Conservation (phyloP, 352 stramenopile genomes). For the Halophytophthora batemanensis region DNA sequence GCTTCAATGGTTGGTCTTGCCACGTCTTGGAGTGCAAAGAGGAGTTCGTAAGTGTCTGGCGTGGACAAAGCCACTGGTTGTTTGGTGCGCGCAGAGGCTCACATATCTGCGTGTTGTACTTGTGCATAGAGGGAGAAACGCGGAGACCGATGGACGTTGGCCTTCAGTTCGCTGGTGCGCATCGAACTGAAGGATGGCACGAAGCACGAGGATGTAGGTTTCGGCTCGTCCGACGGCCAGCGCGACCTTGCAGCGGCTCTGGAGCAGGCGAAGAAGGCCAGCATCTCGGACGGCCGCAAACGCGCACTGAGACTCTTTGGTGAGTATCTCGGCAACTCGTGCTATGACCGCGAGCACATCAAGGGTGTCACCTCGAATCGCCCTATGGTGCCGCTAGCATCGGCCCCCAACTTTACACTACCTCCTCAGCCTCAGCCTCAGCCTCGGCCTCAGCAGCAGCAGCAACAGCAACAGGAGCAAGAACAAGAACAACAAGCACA, state of each 20-base stretch:
- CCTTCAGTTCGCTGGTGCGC: constrained; percentile 72
- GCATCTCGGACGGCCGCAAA: constrained; percentile 83
- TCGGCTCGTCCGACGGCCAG: constrained; percentile 76
- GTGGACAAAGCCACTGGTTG: background rate
- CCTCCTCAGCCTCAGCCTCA: constrained; percentile 7
- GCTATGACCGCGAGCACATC: constrained; percentile 86
- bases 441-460: background rate
- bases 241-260: constrained; percentile 68
- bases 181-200: constrained; percentile 87
- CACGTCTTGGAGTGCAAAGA: constrained; percentile 83
- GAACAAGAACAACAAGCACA: constrained; percentile 3
- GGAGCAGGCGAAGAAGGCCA: constrained; percentile 86
- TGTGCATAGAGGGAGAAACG: constrained; percentile 59
- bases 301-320: constrained; percentile 77
- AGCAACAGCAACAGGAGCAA: background rate
- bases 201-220: constrained; percentile 80
- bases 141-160: constrained; percentile 68
- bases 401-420: constrained; percentile 18
- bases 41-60: constrained; percentile 61
- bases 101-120: background rate
- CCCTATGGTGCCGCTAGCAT: constrained; percentile 17
- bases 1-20: constrained; percentile 87
- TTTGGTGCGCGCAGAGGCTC: background rate
- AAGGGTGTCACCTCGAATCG: constrained; percentile 69
- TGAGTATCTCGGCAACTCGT: constrained; percentile 85